Conservation (phyloP, 441 rosid species). For the Lepidium campestre region DNA sequence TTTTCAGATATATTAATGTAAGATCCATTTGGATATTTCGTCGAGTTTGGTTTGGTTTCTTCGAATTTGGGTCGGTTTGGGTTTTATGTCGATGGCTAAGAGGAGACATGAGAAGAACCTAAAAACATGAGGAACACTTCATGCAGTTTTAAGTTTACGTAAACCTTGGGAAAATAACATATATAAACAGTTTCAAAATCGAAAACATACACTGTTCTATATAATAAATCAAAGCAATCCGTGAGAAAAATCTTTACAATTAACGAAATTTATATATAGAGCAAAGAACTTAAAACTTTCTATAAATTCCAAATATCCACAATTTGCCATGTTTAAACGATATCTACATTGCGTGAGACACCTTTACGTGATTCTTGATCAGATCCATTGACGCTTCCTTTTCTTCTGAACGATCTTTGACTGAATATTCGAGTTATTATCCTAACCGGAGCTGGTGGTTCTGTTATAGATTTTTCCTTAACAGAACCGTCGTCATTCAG, state of each 20-base stretch:
- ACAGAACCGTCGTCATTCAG: constrained; percentile 29
- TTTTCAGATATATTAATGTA: too few species aligned
- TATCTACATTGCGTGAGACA: constrained; percentile 31
- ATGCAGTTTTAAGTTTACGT: too few species aligned
- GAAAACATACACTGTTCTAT: background rate
- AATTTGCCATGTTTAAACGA: constrained; percentile 25
- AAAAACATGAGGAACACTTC: too few species aligned
- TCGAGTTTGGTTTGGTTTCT: too few species aligned
- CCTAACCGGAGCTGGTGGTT: constrained; percentile 45
- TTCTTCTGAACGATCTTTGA: constrained; percentile 47
- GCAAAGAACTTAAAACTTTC: constrained; percentile 4
- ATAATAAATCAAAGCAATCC: background rate
- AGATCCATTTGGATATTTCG: too few species aligned
- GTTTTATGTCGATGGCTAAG: too few species aligned
- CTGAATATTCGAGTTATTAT: constrained; percentile 50
- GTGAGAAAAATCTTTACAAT: constrained; percentile 14
- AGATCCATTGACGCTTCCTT: constrained; percentile 35
- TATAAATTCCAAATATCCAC: background rate
- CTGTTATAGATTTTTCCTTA: constrained; percentile 18
- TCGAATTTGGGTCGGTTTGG: too few species aligned
- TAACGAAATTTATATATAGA: background rate
- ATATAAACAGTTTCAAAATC: background rate
- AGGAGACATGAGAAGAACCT: too few species aligned
- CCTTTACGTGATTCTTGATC: constrained; percentile 44
- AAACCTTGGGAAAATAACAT: background rate